Percentiles rank a stretch among this genome's conserved stretches.
Evolutionary conservation across 495 filamentous ascomycete species (phyloP).

Genomic region (Thozetella sp.): DNA sequence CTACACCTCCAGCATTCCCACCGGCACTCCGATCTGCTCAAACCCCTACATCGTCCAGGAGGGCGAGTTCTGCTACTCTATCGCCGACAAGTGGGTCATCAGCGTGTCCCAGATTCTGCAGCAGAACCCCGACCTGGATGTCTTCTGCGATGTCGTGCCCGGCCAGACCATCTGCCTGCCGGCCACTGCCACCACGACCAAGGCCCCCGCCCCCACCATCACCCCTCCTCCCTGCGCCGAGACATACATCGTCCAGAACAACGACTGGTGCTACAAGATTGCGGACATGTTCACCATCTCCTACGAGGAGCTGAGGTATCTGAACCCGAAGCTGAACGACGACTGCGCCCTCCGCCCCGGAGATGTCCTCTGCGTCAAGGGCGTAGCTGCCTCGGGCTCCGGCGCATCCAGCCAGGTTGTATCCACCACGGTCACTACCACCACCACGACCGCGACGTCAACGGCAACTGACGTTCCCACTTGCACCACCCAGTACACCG

Average conservation of each 20-base stretch:
- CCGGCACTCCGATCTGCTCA: conserved; percentile 3
- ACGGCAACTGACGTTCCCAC: not conserved
- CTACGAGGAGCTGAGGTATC: not conserved
- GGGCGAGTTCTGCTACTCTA: conserved; percentile 16
- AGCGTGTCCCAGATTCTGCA: not conserved
- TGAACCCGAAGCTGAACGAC: conserved; percentile 1
- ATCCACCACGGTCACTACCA: not conserved
- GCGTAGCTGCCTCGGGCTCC: not conserved
- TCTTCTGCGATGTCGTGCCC: conserved; percentile 1
- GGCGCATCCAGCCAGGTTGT: not conserved
- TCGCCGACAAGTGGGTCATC: not conserved
- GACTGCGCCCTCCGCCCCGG: not conserved
- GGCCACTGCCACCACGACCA: not conserved
- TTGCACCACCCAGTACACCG: conserved; percentile 23
- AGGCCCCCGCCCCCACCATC: not conserved
- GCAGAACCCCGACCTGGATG: not conserved
- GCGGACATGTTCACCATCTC: not conserved
- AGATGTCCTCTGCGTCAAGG: not conserved
- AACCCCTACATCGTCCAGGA: conserved; percentile 7
- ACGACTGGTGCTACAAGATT: not conserved
- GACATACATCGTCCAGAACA: not conserved
- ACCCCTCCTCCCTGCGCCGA: not conserved
- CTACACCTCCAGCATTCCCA: not conserved
- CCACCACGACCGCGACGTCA: not conserved
- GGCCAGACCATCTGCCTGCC: not conserved